Conservation (phyloP, 495 filamentous ascomycete genomes). For the Margaritispora aquatica region DNA sequence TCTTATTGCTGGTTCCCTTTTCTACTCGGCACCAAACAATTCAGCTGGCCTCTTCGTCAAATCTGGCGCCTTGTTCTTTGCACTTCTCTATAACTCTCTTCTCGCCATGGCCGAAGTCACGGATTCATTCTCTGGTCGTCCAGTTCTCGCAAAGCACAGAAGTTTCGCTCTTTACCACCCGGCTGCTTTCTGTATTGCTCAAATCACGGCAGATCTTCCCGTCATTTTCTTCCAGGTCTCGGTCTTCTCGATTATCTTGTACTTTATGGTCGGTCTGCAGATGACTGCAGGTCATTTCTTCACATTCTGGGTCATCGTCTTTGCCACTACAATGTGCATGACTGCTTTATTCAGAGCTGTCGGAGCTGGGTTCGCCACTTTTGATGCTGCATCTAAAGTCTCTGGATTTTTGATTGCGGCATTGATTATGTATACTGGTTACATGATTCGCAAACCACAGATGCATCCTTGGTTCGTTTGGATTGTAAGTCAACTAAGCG, state of each 20-base stretch:
- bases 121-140: constrained; percentile 49
- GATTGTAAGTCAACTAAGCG: no score
- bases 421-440: constrained; percentile 33
- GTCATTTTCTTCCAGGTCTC: constrained; percentile 56
- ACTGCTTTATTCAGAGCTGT: constrained; percentile 47
- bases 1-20: constrained; percentile 73
- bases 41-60: constrained; percentile 45
- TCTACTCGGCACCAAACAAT: constrained; percentile 65
- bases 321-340: constrained; percentile 36
- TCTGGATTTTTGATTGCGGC: constrained; percentile 38
- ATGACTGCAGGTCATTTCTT: constrained; percentile 46
- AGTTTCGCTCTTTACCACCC: constrained; percentile 67
- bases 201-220: constrained; percentile 62
- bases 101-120: constrained; percentile 61
- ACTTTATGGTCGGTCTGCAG: constrained; percentile 55
- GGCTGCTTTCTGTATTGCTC: constrained; percentile 63
- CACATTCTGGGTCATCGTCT: constrained; percentile 39
- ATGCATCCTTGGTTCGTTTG: constrained; percentile 33
- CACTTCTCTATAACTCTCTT: constrained; percentile 53
- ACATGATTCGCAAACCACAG: constrained; percentile 31
- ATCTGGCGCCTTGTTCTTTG: constrained; percentile 54
- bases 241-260: constrained; percentile 59
- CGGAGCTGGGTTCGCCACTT: constrained; percentile 42
- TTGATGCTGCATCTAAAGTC: constrained; percentile 49
- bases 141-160: constrained; percentile 66